These are phyloP conservation scores for Eragrostis curvula DNA, from an alignment of 176 grass and related monocot genomes.

Conservation along the genomic window DNA sequence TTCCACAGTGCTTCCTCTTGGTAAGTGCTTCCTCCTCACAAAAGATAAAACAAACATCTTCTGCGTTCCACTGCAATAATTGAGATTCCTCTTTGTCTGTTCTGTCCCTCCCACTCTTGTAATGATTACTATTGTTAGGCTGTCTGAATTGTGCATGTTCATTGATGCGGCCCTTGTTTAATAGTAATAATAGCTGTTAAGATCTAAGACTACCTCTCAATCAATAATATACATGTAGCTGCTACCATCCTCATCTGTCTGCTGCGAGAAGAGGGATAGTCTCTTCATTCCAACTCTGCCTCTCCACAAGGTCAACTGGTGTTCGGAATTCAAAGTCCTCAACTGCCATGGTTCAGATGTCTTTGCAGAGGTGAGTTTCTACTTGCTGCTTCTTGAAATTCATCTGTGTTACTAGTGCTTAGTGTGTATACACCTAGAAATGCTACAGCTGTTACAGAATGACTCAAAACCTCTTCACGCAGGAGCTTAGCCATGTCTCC, in stretches of 20 bases:
- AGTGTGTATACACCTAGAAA: conserved; percentile 13
- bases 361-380: conserved; percentile 52
- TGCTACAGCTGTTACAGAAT: conserved; percentile 6
- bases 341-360: conserved; percentile 35
- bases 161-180: conserved; percentile 35
- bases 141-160: conserved; percentile 27
- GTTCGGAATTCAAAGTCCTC: conserved; percentile 26
- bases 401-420: conserved; percentile 18
- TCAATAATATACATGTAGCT: conserved; percentile 17
- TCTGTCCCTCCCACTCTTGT: not conserved
- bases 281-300: conserved; percentile 2
- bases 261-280: conserved; percentile 3
- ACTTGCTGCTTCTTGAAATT: conserved; percentile 28
- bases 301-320: not conserved
- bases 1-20: conserved; percentile 4
- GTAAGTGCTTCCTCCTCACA: conserved; percentile 13
- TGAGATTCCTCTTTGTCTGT: conserved; percentile 45
- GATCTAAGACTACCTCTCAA: conserved; percentile 15
- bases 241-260: conserved; percentile 22
- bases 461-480: conserved; percentile 27
- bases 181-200: conserved; percentile 24
- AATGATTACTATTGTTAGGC: conserved; percentile 40
- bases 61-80: conserved; percentile 40
- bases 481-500: conserved; percentile 36
- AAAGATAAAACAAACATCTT: conserved; percentile 33